These are phyloP conservation scores for Huntiella moniliformis DNA, from an alignment of 2,329 filamentous ascomycete genomes.

Conservation along the genomic window DNA sequence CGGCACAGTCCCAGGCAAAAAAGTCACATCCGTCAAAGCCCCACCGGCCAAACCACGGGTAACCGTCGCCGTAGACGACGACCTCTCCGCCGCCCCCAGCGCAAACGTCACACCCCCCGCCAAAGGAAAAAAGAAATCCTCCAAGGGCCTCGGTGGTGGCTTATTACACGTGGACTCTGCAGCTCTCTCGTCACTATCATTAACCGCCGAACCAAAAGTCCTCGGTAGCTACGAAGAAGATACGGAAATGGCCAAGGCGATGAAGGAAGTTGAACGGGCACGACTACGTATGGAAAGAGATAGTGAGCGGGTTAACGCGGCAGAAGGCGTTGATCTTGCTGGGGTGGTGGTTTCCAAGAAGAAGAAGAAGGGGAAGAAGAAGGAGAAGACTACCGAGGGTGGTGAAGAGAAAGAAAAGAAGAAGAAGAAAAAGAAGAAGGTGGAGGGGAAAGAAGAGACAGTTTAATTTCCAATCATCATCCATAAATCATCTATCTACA, in stretches of 20 bases:
- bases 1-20: conserved; percentile 20
- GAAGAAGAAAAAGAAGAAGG: conserved; percentile 18
- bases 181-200: conserved; percentile 29
- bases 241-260: conserved; percentile 69
- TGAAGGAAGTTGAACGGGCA: conserved; percentile 73
- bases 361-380: conserved; percentile 34
- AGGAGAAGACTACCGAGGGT: conserved; percentile 15
- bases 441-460: conserved; percentile 5
- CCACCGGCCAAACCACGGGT: conserved; percentile 38
- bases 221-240: conserved; percentile 42
- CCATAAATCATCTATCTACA: neutral
- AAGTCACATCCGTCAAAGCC: conserved; percentile 17
- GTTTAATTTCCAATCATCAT: conserved; percentile 1
- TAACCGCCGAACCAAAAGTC: no score
- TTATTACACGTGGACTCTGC: conserved; percentile 78
- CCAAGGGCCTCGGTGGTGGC: conserved; percentile 23
- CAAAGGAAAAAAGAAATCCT: conserved; percentile 27
- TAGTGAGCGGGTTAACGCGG: conserved; percentile 54
- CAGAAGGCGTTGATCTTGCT: conserved; percentile 47
- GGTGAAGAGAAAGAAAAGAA: conserved; percentile 15
- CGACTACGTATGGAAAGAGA: conserved; percentile 77
- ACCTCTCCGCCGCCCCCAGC: conserved; percentile 40
- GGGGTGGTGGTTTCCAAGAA: conserved; percentile 49
- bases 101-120: conserved; percentile 20
- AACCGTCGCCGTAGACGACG: conserved; percentile 56